Evolutionary conservation across 1,139 yeast species (phyloP), one percentile per base, ranked within the genome.

Genomic region (Hansenula lynferdii): DNA sequence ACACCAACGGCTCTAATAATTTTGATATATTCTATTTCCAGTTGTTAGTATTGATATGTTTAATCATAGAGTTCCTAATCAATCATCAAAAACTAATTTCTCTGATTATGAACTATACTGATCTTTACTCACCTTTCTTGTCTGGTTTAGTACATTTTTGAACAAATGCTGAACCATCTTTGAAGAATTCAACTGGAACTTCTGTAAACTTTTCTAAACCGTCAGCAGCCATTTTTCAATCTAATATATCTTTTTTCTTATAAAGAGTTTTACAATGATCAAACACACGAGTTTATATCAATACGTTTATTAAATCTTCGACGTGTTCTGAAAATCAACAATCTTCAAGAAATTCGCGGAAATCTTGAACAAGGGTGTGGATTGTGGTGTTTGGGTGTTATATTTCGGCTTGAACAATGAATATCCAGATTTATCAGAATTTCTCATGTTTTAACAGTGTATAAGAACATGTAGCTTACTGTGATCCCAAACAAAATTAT

Each of bases 1-100:
- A 89, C 75, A 57, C 97, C 97, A 42, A 92, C 97, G 41, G 97
- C 97, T 68, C 92, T 83, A 52, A 92, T 77, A 60, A 90, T 85
- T 66, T 85, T 84, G 45, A 81, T 57, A 72, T 85, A 90, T 69
- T 92, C 98, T 77, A 32, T 26, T 10, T 4, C 12, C 6, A 19
- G 65, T 63, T 59, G 62, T 67, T 63, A 36, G 8, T 23, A 12
- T 12, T 8, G 8, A 11, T 12, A 6, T 15, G 17, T 5, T 6
- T 6, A 3, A 14, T 8, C 12, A 24, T 24, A 5, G 27, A 24
- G 25, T 9, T 5, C 12, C 25, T 8, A 23, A 6, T 11, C n/a
- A 23, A 24, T 11, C 16, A 24, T 5, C 14, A 8, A 24, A 23
- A 23, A 5, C 7, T 6, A 5, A 14, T 10, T 17, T 14, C 17